Conservation (phyloP, 306 rosid genomes). For the Betula pendula region DNA sequence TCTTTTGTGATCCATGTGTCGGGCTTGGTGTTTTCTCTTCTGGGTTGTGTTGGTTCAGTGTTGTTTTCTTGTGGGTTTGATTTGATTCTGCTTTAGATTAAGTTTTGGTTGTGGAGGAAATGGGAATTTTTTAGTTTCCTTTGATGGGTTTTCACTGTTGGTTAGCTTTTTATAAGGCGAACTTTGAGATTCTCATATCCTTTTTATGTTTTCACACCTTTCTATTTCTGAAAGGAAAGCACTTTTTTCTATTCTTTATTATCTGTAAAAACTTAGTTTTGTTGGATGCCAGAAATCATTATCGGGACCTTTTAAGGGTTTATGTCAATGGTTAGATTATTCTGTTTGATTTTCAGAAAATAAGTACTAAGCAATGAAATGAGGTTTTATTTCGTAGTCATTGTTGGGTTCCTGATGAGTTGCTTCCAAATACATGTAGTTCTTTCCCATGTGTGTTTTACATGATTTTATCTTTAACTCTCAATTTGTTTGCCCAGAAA, state of each 20-base stretch:
- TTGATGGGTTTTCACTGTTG: conserved; percentile 46
- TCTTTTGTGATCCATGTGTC: conserved; percentile 45
- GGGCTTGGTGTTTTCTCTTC: conserved; percentile 27
- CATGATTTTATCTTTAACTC: conserved; percentile 24
- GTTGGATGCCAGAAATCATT: conserved; percentile 9
- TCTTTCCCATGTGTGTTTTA: conserved; percentile 10
- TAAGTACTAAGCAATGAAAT: conserved; percentile 19
- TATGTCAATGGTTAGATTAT: neutral
- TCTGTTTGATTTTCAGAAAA: conserved; percentile 22
- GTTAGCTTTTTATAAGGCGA: conserved; percentile 32
- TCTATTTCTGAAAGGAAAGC: conserved; percentile 18
- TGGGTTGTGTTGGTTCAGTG: conserved; percentile 32
- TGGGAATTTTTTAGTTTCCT: conserved; percentile 41
- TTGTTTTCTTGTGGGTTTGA: conserved; percentile 11
- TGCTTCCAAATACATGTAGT: neutral
- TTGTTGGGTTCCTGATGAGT: conserved; percentile 8
- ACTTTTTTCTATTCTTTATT: conserved; percentile 11
- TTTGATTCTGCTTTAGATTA: conserved; percentile 37
- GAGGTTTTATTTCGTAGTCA: conserved; percentile 16
- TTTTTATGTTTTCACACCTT: conserved; percentile 28
- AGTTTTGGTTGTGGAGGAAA: conserved; percentile 22
- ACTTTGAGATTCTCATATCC: conserved; percentile 32
- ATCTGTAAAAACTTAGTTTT: conserved; percentile 29
- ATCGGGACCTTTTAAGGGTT: conserved; percentile 6
- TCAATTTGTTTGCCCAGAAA: conserved; percentile 10